Evolutionary conservation across 1,284 basidiomycete species (phyloP), one percentile per base, ranked within the genome.

Genomic region (Pascua guehoae): DNA sequence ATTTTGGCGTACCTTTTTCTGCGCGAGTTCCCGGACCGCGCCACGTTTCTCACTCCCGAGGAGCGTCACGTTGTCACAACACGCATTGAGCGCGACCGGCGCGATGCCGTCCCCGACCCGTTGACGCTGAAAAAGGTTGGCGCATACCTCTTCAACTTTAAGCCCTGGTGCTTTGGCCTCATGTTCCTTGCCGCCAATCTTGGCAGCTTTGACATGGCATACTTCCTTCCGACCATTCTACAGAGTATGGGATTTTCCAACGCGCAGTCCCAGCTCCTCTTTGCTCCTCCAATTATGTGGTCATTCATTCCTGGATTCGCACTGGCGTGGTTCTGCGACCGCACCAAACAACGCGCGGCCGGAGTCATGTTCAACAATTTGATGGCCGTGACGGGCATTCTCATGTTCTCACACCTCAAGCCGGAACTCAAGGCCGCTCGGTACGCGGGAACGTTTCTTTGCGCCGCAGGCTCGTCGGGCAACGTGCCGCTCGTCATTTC

Each of bases 11-110:
- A 46, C 43, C 49, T 71, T 45, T 48, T 68, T 47, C 63, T 72
- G 44, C 69, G 73, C 58, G 78, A 80, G 64, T 79, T 80, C 71
- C 80, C 80, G 16, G 78, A 80, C 66, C 73, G 76, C 64, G 74
- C 71, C 52, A 75, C 62, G 16, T 80, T 81, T 73, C 69, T 81
- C 36, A 74, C 64, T 3, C 60, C 62, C 12, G 72, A 76, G 18
- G 72, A 80, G 63, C 74, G 68, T 24, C 62, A 67, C 38, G 68
- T 78, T 55, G 66, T 79, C 51, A 62, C 73, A 16, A 68, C 73
- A 10, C 72, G 79, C 40, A 77, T 81, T 56, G 62, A 80, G 54
- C 62, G 65, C 17, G 80, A 80, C 69, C 75, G 80, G 12, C 41
- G 73, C 38, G 80, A 81, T 60, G 68, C 78, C 41, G 66, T 63